Base-by-base conservation (phyloP, 164 flowering plant species). In the Nelumbo lutea region DNA sequence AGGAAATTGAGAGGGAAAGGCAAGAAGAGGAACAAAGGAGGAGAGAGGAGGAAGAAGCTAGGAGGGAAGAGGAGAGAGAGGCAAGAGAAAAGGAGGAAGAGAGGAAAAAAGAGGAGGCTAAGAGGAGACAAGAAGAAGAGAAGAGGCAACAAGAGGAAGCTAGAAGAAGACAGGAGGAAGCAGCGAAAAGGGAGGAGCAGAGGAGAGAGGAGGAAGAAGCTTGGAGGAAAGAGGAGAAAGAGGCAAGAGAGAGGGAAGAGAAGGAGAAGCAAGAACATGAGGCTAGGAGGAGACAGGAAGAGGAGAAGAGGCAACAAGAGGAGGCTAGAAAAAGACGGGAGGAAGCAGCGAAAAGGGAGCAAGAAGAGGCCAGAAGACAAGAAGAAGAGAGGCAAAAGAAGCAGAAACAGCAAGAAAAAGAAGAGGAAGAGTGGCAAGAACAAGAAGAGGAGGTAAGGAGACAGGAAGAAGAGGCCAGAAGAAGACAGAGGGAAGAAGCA, bases 1-100 rank as follows among this genome's bases (percentile, higher is more conserved):
- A 83, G 59, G 91, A 85, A 47, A 76, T 64, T 9, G 77, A 76
- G 71, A 80, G 43, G 77, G 72, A 70, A 48, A 73, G 48, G 66
- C 55, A 71, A 45, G 75, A 73, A 27, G 75, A 80, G 59, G 79
- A 75, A 64, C 65, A 46, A 44, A 68, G 41, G 62, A 72, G 52
- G 57, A n/a, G 40, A 45, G 48, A 38, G 69, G 50, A 53, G 59
- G 55, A 66, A 11, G 67, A 53, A 59, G 68, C 45, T 60, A 43
- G 15, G 14, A 59, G 47, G 44, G 55, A 13, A 38, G 48, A 66
- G 61, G 27, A 65, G 56, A 55, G 14, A 59, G 51, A 59, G 63
- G 56, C 8, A 39, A 62, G 52, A 45, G 40, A 42, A 66, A 10
- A 9, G 15, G 61, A 53, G 39, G 66, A 68, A 42, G 62, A 46